phyloP scores from a whole-genome alignment of 768 basidiomycete genomes.

The Leucocoprinus birnbaumii region DNA sequence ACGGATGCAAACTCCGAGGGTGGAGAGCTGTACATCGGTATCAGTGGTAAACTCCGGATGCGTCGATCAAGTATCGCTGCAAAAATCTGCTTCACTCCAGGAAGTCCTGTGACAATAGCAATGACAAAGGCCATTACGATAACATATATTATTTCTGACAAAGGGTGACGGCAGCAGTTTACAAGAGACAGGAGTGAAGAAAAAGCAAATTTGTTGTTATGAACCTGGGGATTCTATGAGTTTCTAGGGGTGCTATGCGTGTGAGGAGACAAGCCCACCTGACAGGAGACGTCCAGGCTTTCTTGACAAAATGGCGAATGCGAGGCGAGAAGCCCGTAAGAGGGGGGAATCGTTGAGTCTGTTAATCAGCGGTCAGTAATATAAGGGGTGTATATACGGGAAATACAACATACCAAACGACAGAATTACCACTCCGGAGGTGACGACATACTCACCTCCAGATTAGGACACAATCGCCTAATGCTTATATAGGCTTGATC shows the following conservation, averaged over 20 bases:
- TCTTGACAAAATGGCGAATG: slow-evolving; percentile 30
- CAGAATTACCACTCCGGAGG: slow-evolving; percentile 15
- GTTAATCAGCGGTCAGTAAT: background rate
- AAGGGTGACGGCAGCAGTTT: background rate
- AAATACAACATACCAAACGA: slow-evolving; percentile 9
- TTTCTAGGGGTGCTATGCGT: too few relatives aligned
- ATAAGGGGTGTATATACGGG: background rate
- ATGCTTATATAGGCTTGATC: slow-evolving; percentile 90
- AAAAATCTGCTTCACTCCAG: background rate
- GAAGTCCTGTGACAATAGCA: background rate
- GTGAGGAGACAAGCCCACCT: slow-evolving; percentile 21
- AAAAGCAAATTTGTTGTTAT: too few relatives aligned
- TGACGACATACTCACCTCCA: slow-evolving; percentile 13
- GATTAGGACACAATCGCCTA: background rate
- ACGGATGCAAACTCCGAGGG: too few relatives aligned
- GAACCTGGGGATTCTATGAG: too few relatives aligned
- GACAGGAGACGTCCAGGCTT: slow-evolving; percentile 35
- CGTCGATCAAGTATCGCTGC: background rate
- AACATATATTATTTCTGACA: slow-evolving; percentile 2
- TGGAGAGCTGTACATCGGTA: too few relatives aligned
- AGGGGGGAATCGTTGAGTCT: slow-evolving; percentile 1
- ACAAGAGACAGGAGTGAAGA: too few relatives aligned
- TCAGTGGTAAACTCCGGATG: too few relatives aligned
- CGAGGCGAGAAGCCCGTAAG: background rate
- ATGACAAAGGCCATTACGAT: background rate